A percentile compares a stretch with the other conserved stretches of the same genome.
phyloP scores from a whole-genome alignment of 768 basidiomycete genomes.

The Xanthoconium purpureum region DNA sequence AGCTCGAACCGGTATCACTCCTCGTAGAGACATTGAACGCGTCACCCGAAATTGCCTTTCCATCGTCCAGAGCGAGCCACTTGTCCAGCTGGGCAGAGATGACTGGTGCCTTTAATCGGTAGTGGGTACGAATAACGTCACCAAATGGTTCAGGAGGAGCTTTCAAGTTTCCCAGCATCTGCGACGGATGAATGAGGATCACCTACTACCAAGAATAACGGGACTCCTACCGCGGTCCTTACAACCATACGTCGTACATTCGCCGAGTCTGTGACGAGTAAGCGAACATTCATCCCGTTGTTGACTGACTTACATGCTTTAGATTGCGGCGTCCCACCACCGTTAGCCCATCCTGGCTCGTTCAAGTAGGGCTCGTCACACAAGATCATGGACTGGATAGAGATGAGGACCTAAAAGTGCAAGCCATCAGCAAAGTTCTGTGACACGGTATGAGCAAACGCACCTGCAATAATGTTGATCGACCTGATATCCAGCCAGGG shows the following conservation, averaged over 20 bases:
- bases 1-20: conserved; percentile 42
- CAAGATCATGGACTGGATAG: conserved; percentile 95
- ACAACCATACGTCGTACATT: conserved; percentile 93
- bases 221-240: conserved; percentile 66
- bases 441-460: conserved; percentile 9
- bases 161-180: conserved; percentile 86
- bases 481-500: conserved; percentile 90
- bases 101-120: conserved; percentile 74
- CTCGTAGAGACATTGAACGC: conserved; percentile 44
- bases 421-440: not conserved
- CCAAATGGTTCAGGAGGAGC: conserved; percentile 81
- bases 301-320: conserved; percentile 57
- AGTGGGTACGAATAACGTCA: conserved; percentile 88
- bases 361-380: conserved; percentile 92
- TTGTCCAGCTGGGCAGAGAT: conserved; percentile 72
- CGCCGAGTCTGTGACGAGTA: conserved; percentile 63
- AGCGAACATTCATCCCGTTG: not conserved
- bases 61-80: conserved; percentile 79
- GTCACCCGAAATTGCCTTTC: conserved; percentile 52
- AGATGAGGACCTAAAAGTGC: conserved; percentile 65
- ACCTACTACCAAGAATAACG: not conserved
- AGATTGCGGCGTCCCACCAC: conserved; percentile 72
- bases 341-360: conserved; percentile 83
- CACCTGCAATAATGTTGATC: conserved; percentile 85
- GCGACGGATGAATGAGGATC: conserved; percentile 9